Base-by-base conservation (phyloP, 352 stramenopile species). In the Globisporangium iwayamae region DNA sequence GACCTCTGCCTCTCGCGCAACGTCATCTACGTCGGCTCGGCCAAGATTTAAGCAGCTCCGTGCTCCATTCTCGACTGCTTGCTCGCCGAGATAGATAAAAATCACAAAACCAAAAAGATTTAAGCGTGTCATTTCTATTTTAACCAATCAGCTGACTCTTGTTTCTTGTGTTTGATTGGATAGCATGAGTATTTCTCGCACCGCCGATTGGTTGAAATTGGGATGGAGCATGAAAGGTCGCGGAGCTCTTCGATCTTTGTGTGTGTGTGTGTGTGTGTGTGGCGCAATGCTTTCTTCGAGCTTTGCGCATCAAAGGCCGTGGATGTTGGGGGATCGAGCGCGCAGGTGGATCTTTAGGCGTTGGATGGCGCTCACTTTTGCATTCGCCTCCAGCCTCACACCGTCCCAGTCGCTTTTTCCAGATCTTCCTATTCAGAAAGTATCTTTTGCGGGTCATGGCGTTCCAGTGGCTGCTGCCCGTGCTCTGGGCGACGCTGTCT, bases 1-100 rank as follows among this genome's bases (percentile, higher is more conserved):
- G 85, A 93, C 55, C 77, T 99, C 53, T 96, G 95, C 55, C 79
- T 96, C 64, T 84, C 75, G 43, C 83, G 85, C 71, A 97, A 96
- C 65, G 81, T 94, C 75, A 93, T 96, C 56, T 96, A 96, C 79
- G 82, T 96, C 39, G 85, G 87, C 62, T 82, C 81, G 43, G 87
- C 87, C 62, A 96, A 96, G 79, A 92, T 96, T 41, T 96, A 79
- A 63, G 60, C 16, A 43, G n/a, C 28, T 59, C 41, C 22, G 28
- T 56, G 50, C 11, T 34, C n/a, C 22, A 6, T 36, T 56, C 28
- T 28, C 16, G 32, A 45, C n/a, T 36, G 6, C 46, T 30, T 16
- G 41, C 39, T 46, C 11, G 16, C 39, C 25, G 25, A 28, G 25
- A 16, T n/a, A 28, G 13, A n/a, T 14, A 20, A 46, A 46, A 46